Base-by-base conservation (phyloP, 2,329 filamentous ascomycete species). In the Teratosphaeriaceae sp. region DNA sequence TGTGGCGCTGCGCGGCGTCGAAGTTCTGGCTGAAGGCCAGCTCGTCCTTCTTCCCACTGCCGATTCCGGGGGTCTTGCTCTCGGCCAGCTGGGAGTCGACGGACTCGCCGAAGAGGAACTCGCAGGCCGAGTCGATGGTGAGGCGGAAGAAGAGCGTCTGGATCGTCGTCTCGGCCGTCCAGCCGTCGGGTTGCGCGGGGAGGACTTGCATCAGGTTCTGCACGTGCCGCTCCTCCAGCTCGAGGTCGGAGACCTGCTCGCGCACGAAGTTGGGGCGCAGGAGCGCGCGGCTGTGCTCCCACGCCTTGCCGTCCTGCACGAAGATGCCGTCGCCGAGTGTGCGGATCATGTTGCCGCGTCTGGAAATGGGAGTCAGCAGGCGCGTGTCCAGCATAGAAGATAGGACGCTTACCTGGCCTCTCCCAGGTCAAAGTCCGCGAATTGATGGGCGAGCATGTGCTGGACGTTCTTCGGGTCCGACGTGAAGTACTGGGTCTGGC, bases 81-180 rank as follows among this genome's bases (percentile, higher is more conserved):
- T 62, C 49, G 56, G 59, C 30, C 45, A 66, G 50, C 58, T 64
- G 52, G 55, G 64, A 48, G 57, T 60, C 53, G 3, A 65, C 58
- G 7, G 54, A 68, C 45, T 71, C 63, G 47, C 70, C 68, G 53
- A 72, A 71, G 12, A 50, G 59, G 46, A 74, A 73, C 33, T 73
- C 70, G 2, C 69, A 71, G 0, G 70, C 68, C n/a, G 67, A 64
- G 47, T 74, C 71, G 43, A 74, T 66, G 1, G 71, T 73, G 9
- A 72, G 47, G n/a, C 63, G 58, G 61, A 73, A 73, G 59, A 74
- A 72, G 12, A 72, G 60, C 11, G 52, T 49, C 27, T 63, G 59
- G n/a, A 63, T 51, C 36, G 63, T 50, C 11, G 52, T 49, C 21
- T 52, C 53, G 5, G 47, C 47, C n/a, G 59, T 62, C 59, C 59